Base-by-base conservation (phyloP, 2,329 filamentous ascomycete species). In the Arachnopeziza araneosa region DNA sequence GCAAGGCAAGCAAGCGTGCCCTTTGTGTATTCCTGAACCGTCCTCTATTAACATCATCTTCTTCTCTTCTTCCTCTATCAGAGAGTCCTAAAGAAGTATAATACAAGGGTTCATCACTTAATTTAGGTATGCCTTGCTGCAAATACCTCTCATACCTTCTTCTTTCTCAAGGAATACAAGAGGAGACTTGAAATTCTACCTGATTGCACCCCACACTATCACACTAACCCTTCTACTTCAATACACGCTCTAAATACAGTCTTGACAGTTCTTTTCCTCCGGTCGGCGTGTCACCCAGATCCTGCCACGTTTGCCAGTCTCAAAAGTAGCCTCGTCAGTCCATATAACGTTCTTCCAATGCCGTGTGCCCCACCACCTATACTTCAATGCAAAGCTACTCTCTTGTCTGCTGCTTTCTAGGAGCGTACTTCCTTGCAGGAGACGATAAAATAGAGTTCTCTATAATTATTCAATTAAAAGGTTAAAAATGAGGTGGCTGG, bases 11-110 rank as follows among this genome's bases (percentile, higher is more conserved):
- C 58, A 9, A 50, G 58, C 58, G 8, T 24, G 21, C 48, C 54
- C 54, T n/a, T 36, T 54, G 23, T 60, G 30, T 1, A 60, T n/a
- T 30, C 54, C 54, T 12, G 30, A 32, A 5, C 59, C 44, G 24
- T 58, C 53, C 53, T 61, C 60, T 52, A 61, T 61, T 50, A 61
- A 58, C n/a, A 55, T 61, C 36, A 53, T 53, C 56, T 56, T 21
- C 24, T 51, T 44, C 30, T 51, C 8, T 36, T 60, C 14, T 22
- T 52, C 23, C 24, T 14, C 30, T 21, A 22, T 32, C 2, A 61
- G 23, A 24, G 14, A 48, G 44, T 58, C 56, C 52, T 36, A 61
- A 21, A 48, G 50, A 21, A 56, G 49, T 23, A 55, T 52, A 30
- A 61, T 36, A 19, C 56, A 21, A 49, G 30, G 14, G 3, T 61